Evolutionary conservation across 805 yeast species (phyloP), one percentile per base, ranked within the genome.

Genomic region (Candida morakotiae): DNA sequence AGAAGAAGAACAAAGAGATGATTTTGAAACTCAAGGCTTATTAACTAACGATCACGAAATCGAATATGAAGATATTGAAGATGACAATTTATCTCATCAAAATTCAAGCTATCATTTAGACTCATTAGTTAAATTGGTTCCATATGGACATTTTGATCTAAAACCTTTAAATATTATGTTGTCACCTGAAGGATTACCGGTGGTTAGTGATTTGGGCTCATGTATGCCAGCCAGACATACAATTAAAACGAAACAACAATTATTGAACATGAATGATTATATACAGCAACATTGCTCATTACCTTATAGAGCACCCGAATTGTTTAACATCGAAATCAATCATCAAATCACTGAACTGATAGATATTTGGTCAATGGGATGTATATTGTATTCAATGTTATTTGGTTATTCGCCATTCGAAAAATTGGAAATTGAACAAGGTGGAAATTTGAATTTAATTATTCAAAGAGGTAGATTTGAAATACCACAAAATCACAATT

Each of bases 281-380:
- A 88, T 89, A 11, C 85, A 80, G 40, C 93, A 84, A 50, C 87
- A 85, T 55, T 86, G 95, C 52, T 83, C 95, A 1, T 60, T 87
- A 37, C 87, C 94, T 1, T 91, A 83, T 56, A 67, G 95, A 28
- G 95, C 97, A 0, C 98, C 98, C 0, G 98, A 89, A 53, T 66
- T 91, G 31, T 62, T 89, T 40, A 91, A 87, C 51, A 83, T 87
- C 26, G 77, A 76, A 30, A 73, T 86, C 1, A 81, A 83, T 28
- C 58, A 75, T n/a, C 59, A 59, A 5, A 68, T 89, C 31, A 79
- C 80, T 44, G 95, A 86, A 50, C 74, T 75, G 41, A 80, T 84
- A 3, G 98, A 89, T 57, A 77, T 91, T 18, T 89, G 98, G 98
- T 83, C 95, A 3, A 58, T 89, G 20, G 98, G 98, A 0, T 87